Evolutionary conservation across 2,329 filamentous ascomycete species (phyloP), one percentile per base, ranked within the genome.

Genomic region (Pseudogymnoascus sp.): DNA sequence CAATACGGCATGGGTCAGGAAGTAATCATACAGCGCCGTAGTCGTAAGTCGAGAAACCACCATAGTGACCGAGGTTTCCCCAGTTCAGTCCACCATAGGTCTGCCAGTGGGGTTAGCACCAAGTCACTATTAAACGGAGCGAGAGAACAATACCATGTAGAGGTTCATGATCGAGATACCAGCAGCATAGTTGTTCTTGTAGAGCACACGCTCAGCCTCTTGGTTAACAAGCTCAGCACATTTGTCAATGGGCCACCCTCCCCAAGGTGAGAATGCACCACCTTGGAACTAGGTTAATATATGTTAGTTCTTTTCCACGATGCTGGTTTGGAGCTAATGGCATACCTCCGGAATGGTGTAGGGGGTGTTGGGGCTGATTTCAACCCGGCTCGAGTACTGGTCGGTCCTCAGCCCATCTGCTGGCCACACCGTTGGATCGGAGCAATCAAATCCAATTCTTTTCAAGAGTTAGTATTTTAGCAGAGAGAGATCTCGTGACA

Each of bases 1-100:
- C 28, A 11, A 18, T 18, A 56, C 28, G 25, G 5, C 9, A 56
- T 11, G n/a, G 28, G 25, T 12, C 9, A 31, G 25, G 28, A 21
- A n/a, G 16, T 34, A 21, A 34, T 12, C 49, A 56, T 56, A 56
- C 80, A 5, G 81, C 82, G 67, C 86, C 87, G 69, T 56, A 56
- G 49, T 87, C 80, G 42, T 82, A 80, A 0, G 79, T 80, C 0
- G 80, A 83, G 65, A 85, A 84, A 9, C 80, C 83, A 4, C 84
- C 85, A 3, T 86, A 82, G 66, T 90, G 83, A 0, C 88, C 88
- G 4, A 90, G 73, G 64, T 90, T 91, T 0, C 89, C 89, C 89
- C 89, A 93, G 72, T 93, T 93, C 0, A 89, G 91, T 4, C 89
- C 89, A 11, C 90, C 89, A 66, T 81, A 92, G 0, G 83, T 56